These are phyloP conservation scores for Catunica adiposa DNA, from an alignment of 2,329 filamentous ascomycete genomes.

Conservation along the genomic window DNA sequence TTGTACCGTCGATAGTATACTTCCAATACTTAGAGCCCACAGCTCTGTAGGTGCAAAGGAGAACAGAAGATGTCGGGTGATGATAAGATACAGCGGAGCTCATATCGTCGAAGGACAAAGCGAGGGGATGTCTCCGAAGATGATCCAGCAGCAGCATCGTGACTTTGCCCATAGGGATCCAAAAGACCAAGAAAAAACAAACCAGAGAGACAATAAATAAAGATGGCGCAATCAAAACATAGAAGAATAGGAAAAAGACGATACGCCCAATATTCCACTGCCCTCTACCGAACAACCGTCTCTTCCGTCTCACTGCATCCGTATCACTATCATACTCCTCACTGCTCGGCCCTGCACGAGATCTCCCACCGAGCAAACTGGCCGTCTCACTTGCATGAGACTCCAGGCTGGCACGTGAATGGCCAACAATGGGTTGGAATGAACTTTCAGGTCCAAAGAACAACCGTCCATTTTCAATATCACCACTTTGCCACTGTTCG, in stretches of 20 bases:
- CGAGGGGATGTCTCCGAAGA: conserved; percentile 77
- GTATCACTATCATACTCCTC: conserved; percentile 18
- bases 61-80: conserved; percentile 63
- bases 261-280: conserved; percentile 91
- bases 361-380: conserved; percentile 55
- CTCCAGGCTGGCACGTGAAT: conserved; percentile 75
- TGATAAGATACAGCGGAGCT: conserved; percentile 52
- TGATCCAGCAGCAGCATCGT: conserved; percentile 82
- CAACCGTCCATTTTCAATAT: conserved; percentile 83
- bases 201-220: conserved; percentile 72
- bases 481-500: conserved; percentile 96
- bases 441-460: conserved; percentile 73
- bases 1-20: conserved; percentile 94
- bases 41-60: conserved; percentile 92
- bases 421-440: conserved; percentile 66
- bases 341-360: conserved; percentile 21
- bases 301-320: conserved; percentile 33
- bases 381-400: conserved; percentile 73
- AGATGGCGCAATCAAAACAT: conserved; percentile 73
- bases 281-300: conserved; percentile 81
- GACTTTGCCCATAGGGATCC: conserved; percentile 96
- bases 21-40: conserved; percentile 97
- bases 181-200: conserved; percentile 95
- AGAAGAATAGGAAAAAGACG: conserved; percentile 93
- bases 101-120: conserved; percentile 84